phyloP scores from a whole-genome alignment of 2,329 filamentous ascomycete species.

The Chaetomiaceae sp. region DNA sequence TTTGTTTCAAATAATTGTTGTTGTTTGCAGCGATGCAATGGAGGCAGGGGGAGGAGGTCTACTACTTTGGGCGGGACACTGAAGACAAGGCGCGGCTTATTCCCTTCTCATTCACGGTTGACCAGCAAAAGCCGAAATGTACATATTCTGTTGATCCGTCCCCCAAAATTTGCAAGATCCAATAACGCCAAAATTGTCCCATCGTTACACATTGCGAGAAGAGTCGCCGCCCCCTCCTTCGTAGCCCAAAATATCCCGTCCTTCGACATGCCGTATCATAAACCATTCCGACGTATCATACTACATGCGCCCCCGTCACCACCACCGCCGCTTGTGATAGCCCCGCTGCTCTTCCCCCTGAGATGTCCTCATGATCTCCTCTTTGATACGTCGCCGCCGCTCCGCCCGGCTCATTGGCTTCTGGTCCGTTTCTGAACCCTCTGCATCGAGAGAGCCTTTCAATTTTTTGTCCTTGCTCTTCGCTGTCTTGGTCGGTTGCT shows the following conservation, averaged over 20 bases:
- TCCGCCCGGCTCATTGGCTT: constrained; percentile 50
- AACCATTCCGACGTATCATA: background rate
- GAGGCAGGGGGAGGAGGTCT: too few relatives aligned
- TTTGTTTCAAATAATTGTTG: too few relatives aligned
- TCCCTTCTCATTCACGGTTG: too few relatives aligned
- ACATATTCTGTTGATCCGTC: too few relatives aligned
- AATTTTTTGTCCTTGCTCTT: constrained; percentile 10
- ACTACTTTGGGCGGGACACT: too few relatives aligned
- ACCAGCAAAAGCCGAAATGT: too few relatives aligned
- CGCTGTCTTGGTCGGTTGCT: constrained; percentile 4
- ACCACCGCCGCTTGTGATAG: constrained; percentile 49
- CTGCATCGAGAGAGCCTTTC: background rate
- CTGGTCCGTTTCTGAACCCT: constrained; percentile 30
- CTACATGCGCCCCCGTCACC: constrained; percentile 34
- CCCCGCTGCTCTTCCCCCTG: constrained; percentile 37
- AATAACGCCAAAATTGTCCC: too few relatives aligned
- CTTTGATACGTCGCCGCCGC: constrained; percentile 54
- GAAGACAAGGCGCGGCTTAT: too few relatives aligned
- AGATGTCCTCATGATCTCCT: constrained; percentile 49
- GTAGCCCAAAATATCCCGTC: too few relatives aligned
- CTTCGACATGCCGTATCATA: background rate
- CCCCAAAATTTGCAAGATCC: too few relatives aligned
- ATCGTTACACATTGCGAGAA: background rate
- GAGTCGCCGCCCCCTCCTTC: background rate
- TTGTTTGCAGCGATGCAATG: too few relatives aligned